A percentile compares a stretch with the other conserved stretches of the same genome.
Conservation (phyloP, 495 filamentous ascomycete species). For the Penicillium odoratum region DNA sequence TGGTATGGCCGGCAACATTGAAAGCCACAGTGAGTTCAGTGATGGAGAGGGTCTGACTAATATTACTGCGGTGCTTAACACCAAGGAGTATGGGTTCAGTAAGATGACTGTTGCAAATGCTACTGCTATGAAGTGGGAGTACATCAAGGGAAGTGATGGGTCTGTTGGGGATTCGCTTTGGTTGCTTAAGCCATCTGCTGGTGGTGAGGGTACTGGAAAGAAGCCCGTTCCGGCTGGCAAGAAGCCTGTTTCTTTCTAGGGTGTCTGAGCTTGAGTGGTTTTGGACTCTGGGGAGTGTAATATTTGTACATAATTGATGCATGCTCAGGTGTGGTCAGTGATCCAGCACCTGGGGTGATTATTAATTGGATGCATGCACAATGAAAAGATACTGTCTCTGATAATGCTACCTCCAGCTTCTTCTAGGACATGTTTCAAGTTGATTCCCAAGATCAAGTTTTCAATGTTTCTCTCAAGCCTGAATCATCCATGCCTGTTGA, state of each 20-base stretch:
- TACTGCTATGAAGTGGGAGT: slow-evolving; percentile 44
- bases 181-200: slow-evolving; percentile 16
- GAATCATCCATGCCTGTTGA: too few species aligned
- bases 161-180: slow-evolving; percentile 42
- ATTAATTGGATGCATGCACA: neutral
- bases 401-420: neutral
- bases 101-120: slow-evolving; percentile 47
- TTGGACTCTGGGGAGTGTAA: neutral
- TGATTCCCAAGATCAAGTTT: too few species aligned
- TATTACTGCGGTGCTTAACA: slow-evolving; percentile 51
- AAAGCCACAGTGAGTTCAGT: slow-evolving; percentile 41
- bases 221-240: neutral
- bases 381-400: neutral
- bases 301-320: neutral
- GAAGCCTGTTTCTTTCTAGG: neutral
- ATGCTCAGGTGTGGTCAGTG: too few species aligned
- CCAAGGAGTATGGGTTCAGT: slow-evolving; percentile 48
- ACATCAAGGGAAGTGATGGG: slow-evolving; percentile 46
- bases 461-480: too few species aligned
- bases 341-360: neutral
- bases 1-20: slow-evolving; percentile 47
- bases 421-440: too few species aligned
- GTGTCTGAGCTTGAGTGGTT: neutral
- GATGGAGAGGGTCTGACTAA: slow-evolving; percentile 31
- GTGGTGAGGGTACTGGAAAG: neutral